A percentile compares a stretch with the other conserved stretches of the same genome.
Conservation (phyloP, 805 yeast species). For the Candida silvicultrix region DNA sequence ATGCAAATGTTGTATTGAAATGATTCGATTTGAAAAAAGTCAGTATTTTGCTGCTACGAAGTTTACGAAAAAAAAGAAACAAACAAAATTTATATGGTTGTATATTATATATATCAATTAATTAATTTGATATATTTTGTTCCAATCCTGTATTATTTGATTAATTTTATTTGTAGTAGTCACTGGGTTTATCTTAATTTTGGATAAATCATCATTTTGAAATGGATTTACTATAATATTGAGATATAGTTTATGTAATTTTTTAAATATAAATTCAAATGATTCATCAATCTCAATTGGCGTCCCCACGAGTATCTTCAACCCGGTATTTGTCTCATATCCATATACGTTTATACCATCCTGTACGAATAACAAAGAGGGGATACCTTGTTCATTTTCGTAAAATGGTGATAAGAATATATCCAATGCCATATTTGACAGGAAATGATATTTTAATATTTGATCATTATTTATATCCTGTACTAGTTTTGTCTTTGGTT, state of each 20-base stretch:
- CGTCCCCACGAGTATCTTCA: constrained; percentile 58
- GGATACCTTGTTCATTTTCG: constrained; percentile 32
- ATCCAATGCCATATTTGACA: constrained; percentile 74
- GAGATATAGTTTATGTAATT: constrained; percentile 49
- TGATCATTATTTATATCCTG: constrained; percentile 30
- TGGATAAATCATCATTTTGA: constrained; percentile 22
- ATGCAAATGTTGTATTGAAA: constrained; percentile 80
- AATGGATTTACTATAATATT: constrained; percentile 61
- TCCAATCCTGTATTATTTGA: constrained; percentile 8
- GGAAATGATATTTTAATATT: constrained; percentile 56
- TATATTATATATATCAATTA: background rate
- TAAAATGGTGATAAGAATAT: constrained; percentile 49
- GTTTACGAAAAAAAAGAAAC: background rate
- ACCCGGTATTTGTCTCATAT: constrained; percentile 59
- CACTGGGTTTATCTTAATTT: constrained; percentile 20
- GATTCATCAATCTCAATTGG: constrained; percentile 25
- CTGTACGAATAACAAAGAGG: constrained; percentile 49
- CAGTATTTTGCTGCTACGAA: background rate
- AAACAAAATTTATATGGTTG: too few relatives aligned
- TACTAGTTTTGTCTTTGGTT: background rate
- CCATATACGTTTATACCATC: constrained; percentile 67
- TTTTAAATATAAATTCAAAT: constrained; percentile 26
- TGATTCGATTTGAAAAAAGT: too few relatives aligned
- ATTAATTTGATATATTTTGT: background rate
- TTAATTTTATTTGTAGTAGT: constrained; percentile 9